Percentiles rank a stretch among this genome's conserved stretches.
Conservation (phyloP, 805 yeast species). For the Saccharomycopsis capsularis region DNA sequence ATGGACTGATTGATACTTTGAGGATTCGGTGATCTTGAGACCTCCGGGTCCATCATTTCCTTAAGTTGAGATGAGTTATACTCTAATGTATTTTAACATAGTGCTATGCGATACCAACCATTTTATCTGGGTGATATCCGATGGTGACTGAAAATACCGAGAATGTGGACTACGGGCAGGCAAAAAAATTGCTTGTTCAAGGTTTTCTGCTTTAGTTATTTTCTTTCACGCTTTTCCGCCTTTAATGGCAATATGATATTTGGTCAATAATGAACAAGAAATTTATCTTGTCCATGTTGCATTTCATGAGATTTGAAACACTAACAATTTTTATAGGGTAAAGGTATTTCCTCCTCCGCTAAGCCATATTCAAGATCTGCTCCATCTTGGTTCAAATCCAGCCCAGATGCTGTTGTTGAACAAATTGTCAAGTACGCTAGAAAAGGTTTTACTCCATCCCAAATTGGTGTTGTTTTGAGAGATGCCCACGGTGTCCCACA, state of each 20-base stretch:
- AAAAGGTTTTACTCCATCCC: conserved; percentile 99
- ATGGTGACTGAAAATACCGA: too few species aligned
- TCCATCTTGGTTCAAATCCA: conserved; percentile 99
- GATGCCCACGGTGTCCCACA: conserved; percentile 99
- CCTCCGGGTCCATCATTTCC: too few species aligned
- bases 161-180: too few species aligned
- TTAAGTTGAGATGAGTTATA: too few species aligned
- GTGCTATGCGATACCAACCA: conserved; percentile 18
- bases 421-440: conserved; percentile 99
- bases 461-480: conserved; percentile 98
- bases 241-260: too few species aligned
- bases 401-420: conserved; percentile 93
- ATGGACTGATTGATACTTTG: background rate
- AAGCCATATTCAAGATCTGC: conserved; percentile 98
- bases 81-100: conserved; percentile 15
- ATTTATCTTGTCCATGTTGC: too few species aligned
- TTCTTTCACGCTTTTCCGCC: too few species aligned
- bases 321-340: conserved; percentile 67
- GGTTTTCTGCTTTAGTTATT: too few species aligned
- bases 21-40: too few species aligned
- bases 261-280: too few species aligned
- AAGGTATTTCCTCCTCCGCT: conserved; percentile 99
- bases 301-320: conserved; percentile 26
- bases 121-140: too few species aligned
- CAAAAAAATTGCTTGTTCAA: too few species aligned